A percentile compares a stretch with the other conserved stretches of the same genome.
These are phyloP conservation scores for Lactifluus hygrophoroides DNA, from an alignment of 768 basidiomycete genomes.

Conservation along the genomic window DNA sequence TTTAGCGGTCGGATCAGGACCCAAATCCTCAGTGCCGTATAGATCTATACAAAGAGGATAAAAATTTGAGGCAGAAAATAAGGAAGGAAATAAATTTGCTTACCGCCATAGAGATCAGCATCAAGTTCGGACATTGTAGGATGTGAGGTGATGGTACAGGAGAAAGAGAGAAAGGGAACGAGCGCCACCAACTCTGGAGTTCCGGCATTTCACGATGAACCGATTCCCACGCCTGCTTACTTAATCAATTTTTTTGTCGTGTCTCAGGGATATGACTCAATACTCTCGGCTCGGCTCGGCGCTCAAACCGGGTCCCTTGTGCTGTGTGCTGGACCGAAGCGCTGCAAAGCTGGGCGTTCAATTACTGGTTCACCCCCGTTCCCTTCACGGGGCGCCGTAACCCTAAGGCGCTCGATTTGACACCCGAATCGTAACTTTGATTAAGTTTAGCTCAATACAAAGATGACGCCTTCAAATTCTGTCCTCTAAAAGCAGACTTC, in stretches of 20 bases:
- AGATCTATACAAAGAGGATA: conserved; percentile 32
- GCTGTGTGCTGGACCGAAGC: background rate
- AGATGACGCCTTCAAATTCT: background rate
- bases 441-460: background rate
- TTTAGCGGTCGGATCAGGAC: conserved; percentile 37
- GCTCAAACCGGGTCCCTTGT: too few relatives aligned
- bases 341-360: background rate
- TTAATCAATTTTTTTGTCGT: background rate
- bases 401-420: background rate
- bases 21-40: conserved; percentile 52
- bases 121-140: conserved; percentile 65
- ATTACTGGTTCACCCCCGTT: background rate
- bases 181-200: conserved; percentile 7
- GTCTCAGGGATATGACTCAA: background rate
- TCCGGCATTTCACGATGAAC: conserved; percentile 9
- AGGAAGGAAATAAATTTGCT: conserved; percentile 20
- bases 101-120: conserved; percentile 86
- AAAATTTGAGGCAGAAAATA: background rate
- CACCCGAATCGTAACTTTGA: background rate
- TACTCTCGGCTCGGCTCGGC: too few relatives aligned
- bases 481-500: background rate
- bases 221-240: conserved; percentile 16
- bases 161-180: conserved; percentile 17
- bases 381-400: background rate
- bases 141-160: conserved; percentile 24